Evolutionary conservation across 2,329 filamentous ascomycete genomes (phyloP), one percentile per base, ranked within the genome.

Genomic region (Colletotrichum spinosum): DNA sequence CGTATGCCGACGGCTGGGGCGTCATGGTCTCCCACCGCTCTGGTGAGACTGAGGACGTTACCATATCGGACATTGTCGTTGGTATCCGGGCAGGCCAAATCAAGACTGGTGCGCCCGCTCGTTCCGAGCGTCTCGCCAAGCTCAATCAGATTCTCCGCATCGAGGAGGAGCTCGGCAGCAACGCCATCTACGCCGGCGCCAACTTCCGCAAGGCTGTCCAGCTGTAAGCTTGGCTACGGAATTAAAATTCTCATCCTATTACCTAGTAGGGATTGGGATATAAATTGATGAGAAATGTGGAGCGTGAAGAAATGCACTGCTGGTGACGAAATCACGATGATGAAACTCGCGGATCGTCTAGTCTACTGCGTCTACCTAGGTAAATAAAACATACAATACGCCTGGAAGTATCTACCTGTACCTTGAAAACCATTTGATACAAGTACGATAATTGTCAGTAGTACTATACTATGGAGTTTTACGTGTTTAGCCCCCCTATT

Each of bases 81-180:
- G 96, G 96, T 86, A 92, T 99, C 78, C 93, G 96, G 75, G 86
- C 94, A 75, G 96, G 96, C 73, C 93, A 99, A 88, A 98, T 99
- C 90, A 97, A 97, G 93, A 97, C 94, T 71, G 94, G 94, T 88
- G 95, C 95, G 69, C 96, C 96, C 74, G 92, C 92, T 79, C 92
- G 96, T 77, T 97, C 95, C 74, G 96, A 99, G 89, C 94, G 96
- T 87, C 89, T 98, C 73, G 96, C 96, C 82, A 99, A 99, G 90
- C 92, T 99, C 79, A 99, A 99, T 92, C 96, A 99, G 88, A 97
- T 99, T 77, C 92, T 99, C 78, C 93, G 96, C 79, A 99, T 99
- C 75, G 96, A 99, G 89, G 96, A 99, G 87, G 96, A 99, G 88
- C 91, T 99, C 70, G 94, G 94, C 74, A 88, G 90, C 75, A 91